These are phyloP conservation scores for Penicillium lagena DNA, from an alignment of 495 filamentous ascomycete genomes.

Conservation along the genomic window DNA sequence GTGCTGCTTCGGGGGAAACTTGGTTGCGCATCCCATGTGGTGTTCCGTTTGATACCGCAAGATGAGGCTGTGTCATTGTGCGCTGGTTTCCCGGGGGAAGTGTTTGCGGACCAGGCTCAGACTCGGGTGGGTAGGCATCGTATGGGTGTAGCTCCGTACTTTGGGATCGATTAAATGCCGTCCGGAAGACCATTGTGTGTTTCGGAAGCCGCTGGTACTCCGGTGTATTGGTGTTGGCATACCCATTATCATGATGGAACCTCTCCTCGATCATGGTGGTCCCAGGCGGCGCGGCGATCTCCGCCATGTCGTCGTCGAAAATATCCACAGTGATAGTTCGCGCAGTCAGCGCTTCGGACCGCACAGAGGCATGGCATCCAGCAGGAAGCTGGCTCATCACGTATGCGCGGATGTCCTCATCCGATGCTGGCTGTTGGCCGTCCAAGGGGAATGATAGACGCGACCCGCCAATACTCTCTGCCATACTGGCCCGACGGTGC, in stretches of 20 bases:
- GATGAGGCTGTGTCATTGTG: not conserved
- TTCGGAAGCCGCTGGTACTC: constrained; percentile 20
- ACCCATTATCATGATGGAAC: constrained; percentile 32
- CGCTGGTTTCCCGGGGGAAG: not conserved
- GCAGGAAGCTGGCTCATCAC: constrained; percentile 41
- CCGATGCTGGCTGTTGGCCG: constrained; percentile 30
- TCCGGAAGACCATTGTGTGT: constrained; percentile 40
- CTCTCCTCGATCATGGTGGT: constrained; percentile 60
- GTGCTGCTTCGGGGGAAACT: not conserved
- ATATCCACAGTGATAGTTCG: constrained; percentile 71
- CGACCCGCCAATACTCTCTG: constrained; percentile 11
- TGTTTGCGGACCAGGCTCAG: not conserved
- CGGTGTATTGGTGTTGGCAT: constrained; percentile 9
- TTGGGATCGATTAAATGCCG: constrained; percentile 37
- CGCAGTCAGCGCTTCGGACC: constrained; percentile 55
- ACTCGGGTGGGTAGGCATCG: not conserved
- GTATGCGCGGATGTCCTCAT: constrained; percentile 38
- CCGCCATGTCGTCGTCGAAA: constrained; percentile 50
- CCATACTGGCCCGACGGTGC: constrained; percentile 28
- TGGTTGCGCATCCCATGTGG: not conserved
- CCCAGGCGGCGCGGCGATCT: constrained; percentile 57
- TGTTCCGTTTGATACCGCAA: constrained; percentile 1
- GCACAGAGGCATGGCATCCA: constrained; percentile 53
- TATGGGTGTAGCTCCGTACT: constrained; percentile 30
- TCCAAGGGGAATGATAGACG: constrained; percentile 25